Evolutionary conservation across 2,329 filamentous ascomycete genomes (phyloP).

Genomic region (Xenosphaeropsis pyriputrescens): DNA sequence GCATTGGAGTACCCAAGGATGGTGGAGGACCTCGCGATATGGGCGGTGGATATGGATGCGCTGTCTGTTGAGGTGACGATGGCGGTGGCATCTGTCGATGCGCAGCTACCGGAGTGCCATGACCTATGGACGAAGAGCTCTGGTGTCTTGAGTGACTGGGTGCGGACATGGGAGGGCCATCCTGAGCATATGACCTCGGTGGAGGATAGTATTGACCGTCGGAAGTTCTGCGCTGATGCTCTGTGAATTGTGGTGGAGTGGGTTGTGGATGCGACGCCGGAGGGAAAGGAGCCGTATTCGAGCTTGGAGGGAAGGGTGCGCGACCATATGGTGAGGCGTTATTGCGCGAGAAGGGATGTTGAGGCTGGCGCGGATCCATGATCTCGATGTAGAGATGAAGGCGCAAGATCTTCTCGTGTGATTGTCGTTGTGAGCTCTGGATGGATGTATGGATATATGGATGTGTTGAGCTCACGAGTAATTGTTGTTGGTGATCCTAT

Average conservation of each 20-base stretch:
- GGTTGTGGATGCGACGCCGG: conserved; percentile 15
- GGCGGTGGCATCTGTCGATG: conserved; percentile 29
- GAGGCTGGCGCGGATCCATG: conserved; percentile 19
- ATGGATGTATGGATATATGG: too few relatives aligned
- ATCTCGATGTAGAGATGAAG: too few relatives aligned
- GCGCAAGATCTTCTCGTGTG: not conserved
- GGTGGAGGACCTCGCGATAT: conserved; percentile 25
- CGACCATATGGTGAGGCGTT: conserved; percentile 17
- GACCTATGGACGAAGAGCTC: conserved; percentile 17
- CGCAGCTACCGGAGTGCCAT: conserved; percentile 13
- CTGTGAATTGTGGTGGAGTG: conserved; percentile 12
- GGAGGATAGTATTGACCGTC: conserved; percentile 16
- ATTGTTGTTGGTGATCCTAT: not conserved
- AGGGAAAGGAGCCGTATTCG: conserved; percentile 13
- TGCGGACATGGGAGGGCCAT: conserved; percentile 12
- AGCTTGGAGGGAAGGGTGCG: conserved; percentile 13
- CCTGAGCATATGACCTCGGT: conserved; percentile 14
- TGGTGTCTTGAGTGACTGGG: conserved; percentile 16
- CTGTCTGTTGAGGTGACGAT: conserved; percentile 30
- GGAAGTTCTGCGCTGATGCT: conserved; percentile 18
- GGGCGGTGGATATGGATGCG: conserved; percentile 18
- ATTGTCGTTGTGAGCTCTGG: too few relatives aligned
- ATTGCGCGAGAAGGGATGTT: conserved; percentile 16
- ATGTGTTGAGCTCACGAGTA: too few relatives aligned
- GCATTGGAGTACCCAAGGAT: conserved; percentile 20